These are phyloP conservation scores for Coniferiporia weirii DNA, from an alignment of 1,284 basidiomycete species.

Conservation along the genomic window DNA sequence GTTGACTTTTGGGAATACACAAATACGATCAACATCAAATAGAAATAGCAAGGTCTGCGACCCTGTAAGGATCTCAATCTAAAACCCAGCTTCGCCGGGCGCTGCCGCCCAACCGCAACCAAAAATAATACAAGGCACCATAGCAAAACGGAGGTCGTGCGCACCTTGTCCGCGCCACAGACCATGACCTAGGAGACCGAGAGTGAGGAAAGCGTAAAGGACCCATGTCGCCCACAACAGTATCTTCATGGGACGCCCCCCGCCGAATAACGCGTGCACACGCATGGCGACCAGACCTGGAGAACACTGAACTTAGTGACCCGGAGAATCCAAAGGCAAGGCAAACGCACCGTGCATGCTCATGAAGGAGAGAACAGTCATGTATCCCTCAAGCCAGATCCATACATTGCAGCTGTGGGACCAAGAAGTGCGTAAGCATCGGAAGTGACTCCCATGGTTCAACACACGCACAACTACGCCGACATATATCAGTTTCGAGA, in stretches of 20 bases:
- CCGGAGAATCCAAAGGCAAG: background rate
- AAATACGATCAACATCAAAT: too few species aligned
- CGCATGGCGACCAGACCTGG: slow-evolving; percentile 19
- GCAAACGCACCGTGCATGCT: slow-evolving; percentile 16
- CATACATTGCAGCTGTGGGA: slow-evolving; percentile 17
- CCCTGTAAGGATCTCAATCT: background rate
- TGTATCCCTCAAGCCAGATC: slow-evolving; percentile 18
- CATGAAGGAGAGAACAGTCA: slow-evolving; percentile 18
- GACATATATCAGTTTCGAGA: background rate
- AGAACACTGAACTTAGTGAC: background rate
- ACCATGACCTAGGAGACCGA: slow-evolving; percentile 6
- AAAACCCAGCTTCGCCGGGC: background rate
- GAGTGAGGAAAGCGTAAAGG: slow-evolving; percentile 12
- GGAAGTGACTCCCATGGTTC: background rate
- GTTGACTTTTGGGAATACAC: too few species aligned
- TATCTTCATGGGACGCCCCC: slow-evolving; percentile 5
- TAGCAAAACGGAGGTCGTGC: background rate
- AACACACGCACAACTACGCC: slow-evolving; percentile 13
- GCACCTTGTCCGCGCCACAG: slow-evolving; percentile 14
- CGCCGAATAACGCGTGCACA: slow-evolving; percentile 17
- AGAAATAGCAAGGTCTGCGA: too few species aligned
- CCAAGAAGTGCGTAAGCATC: background rate
- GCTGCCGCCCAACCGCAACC: background rate
- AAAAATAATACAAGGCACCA: background rate
- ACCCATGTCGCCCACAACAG: slow-evolving; percentile 14